phyloP scores from a whole-genome alignment of 106 monocot genomes.

The Allium sativum region DNA sequence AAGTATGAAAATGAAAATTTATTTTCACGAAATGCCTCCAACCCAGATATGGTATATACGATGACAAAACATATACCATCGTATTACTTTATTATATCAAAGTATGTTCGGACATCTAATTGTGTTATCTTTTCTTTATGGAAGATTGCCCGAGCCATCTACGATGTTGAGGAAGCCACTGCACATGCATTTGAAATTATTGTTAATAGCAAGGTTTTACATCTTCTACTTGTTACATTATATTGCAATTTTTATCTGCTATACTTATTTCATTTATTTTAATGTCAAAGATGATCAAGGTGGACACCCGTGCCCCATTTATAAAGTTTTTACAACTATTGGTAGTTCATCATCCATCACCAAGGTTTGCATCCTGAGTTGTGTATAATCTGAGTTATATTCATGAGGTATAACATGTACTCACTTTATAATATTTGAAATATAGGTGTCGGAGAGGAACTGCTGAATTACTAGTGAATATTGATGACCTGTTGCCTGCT shows the following conservation, averaged over 20 bases:
- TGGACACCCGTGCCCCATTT: conserved; percentile 57
- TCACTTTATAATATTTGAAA: conserved; percentile 12
- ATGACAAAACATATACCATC: background rate
- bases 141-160: conserved; percentile 84
- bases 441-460: conserved; percentile 78
- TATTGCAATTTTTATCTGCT: too few relatives aligned
- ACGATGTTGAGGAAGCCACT: conserved; percentile 97
- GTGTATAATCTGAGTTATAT: too few relatives aligned
- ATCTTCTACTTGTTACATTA: background rate
- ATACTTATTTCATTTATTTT: background rate
- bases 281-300: conserved; percentile 68
- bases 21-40: conserved; percentile 61
- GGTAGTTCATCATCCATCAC: conserved; percentile 90
- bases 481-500: conserved; percentile 71
- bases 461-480: conserved; percentile 78
- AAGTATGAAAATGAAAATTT: conserved; percentile 82
- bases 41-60: conserved; percentile 54
- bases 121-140: background rate
- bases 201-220: conserved; percentile 61
- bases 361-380: conserved; percentile 30
- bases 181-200: conserved; percentile 68
- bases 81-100: too few relatives aligned
- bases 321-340: conserved; percentile 92
- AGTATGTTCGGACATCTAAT: conserved; percentile 6
- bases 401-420: too few relatives aligned